phyloP scores from a whole-genome alignment of 495 filamentous ascomycete genomes.

The Penicillium coprophilum region DNA sequence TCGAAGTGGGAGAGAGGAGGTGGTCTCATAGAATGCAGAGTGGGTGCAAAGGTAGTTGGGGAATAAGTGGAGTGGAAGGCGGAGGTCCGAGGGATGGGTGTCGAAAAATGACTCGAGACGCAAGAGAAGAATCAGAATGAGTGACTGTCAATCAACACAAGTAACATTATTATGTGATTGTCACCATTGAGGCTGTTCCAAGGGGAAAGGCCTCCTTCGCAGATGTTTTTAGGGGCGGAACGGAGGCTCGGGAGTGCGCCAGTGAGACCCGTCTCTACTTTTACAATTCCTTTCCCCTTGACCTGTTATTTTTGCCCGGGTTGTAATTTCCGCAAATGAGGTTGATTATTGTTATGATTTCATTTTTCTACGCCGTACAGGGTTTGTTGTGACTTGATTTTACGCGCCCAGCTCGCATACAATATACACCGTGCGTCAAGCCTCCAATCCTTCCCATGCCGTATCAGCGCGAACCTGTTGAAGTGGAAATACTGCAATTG shows the following conservation, averaged over 20 bases:
- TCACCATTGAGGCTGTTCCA: slow-evolving; percentile 13
- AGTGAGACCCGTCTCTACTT: slow-evolving; percentile 3
- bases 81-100: slow-evolving; percentile 6
- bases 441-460: not conserved
- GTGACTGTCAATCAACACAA: slow-evolving; percentile 4
- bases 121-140: slow-evolving; percentile 7
- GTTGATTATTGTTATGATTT: not conserved
- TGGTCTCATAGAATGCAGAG: slow-evolving; percentile 10
- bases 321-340: not conserved
- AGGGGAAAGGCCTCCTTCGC: slow-evolving; percentile 4
- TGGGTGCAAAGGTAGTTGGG: slow-evolving; percentile 6
- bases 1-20: slow-evolving; percentile 2
- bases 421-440: not conserved
- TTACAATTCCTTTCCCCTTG: not conserved
- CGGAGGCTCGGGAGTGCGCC: not conserved
- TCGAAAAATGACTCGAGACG: not conserved
- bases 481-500: not conserved
- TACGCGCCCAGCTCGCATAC: slow-evolving; percentile 1
- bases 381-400: not conserved
- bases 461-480: not conserved
- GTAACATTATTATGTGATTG: not conserved
- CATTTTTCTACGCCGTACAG: not conserved
- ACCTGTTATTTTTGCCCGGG: not conserved
- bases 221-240: slow-evolving; percentile 15
- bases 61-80: not conserved